Percentiles rank a stretch among this genome's conserved stretches.
Conservation (phyloP, 176 grass and related monocot genomes). For the Secale cereale region DNA sequence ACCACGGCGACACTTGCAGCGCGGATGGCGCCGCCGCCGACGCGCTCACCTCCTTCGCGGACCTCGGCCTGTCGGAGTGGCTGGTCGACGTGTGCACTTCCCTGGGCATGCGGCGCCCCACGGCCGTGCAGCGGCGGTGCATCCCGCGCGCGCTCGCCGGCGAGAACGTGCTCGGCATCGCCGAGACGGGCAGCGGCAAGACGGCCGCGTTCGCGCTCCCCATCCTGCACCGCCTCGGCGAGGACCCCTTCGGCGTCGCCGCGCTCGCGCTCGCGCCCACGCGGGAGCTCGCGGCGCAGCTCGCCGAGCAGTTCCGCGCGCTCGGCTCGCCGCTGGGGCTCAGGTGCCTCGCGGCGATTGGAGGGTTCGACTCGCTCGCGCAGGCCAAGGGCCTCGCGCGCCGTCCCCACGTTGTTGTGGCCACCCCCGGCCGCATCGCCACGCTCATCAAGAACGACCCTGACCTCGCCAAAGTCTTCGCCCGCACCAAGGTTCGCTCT, state of each 20-base stretch:
- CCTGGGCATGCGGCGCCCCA: constrained; percentile 57
- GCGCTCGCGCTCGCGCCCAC: constrained; percentile 79
- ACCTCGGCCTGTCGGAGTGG: constrained; percentile 79
- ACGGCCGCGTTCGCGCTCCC: constrained; percentile 84
- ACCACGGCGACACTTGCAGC: background rate
- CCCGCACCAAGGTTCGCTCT: constrained; percentile 59
- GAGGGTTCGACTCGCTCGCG: constrained; percentile 68
- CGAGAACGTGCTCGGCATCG: constrained; percentile 74
- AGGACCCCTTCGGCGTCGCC: constrained; percentile 75
- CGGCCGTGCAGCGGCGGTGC: constrained; percentile 73
- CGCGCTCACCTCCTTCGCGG: constrained; percentile 42
- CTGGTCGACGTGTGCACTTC: constrained; percentile 54
- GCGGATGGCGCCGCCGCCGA: background rate
- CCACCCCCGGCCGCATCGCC: constrained; percentile 84
- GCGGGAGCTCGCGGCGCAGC: constrained; percentile 81
- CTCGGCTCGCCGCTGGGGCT: constrained; percentile 71
- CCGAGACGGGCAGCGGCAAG: constrained; percentile 91
- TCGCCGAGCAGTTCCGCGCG: constrained; percentile 90
- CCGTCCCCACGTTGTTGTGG: constrained; percentile 75
- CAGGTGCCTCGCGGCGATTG: constrained; percentile 74
- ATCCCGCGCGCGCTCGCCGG: constrained; percentile 82
- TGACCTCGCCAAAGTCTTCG: constrained; percentile 75
- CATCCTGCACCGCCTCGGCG: constrained; percentile 71
- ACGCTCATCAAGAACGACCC: constrained; percentile 63
- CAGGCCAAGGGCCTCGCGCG: constrained; percentile 73